phyloP scores from a whole-genome alignment of 2,329 filamentous ascomycete genomes.

The Mollisia scopiformis region DNA sequence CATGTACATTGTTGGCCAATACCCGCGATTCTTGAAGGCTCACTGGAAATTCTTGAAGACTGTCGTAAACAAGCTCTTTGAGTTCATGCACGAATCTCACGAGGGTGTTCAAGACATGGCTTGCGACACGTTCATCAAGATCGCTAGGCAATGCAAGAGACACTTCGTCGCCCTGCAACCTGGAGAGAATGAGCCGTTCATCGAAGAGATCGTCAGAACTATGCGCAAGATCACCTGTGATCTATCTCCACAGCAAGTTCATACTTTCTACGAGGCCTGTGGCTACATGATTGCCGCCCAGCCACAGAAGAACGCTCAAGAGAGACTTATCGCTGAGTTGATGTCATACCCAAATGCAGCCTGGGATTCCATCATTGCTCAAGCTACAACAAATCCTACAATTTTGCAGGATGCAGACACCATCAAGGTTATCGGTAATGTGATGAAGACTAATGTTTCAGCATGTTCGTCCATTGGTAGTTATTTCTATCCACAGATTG shows the following conservation, averaged over 20 bases:
- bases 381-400: constrained; percentile 81
- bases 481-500: constrained; percentile 98
- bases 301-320: constrained; percentile 91
- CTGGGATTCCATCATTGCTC: constrained; percentile 93
- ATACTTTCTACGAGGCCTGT: constrained; percentile 98
- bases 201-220: constrained; percentile 96
- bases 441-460: constrained; percentile 99
- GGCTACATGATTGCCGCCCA: constrained; percentile 99
- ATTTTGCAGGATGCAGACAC: constrained; percentile 91
- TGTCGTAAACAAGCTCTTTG: constrained; percentile 98
- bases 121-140: constrained; percentile 99
- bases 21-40: constrained; percentile 96
- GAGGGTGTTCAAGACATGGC: constrained; percentile 99
- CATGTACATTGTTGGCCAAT: constrained; percentile 99
- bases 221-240: constrained; percentile 96
- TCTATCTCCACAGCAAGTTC: constrained; percentile 92
- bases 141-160: constrained; percentile 94
- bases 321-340: constrained; percentile 85
- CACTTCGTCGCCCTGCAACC: constrained; percentile 97
- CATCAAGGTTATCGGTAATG: constrained; percentile 98
- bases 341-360: constrained; percentile 94
- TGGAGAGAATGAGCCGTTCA: constrained; percentile 93
- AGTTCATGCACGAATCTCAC: constrained; percentile 99
- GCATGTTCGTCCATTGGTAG: constrained; percentile 94
- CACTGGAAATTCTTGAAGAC: constrained; percentile 99